Conservation (phyloP, 345 rosid species). For the Gossypium longicalyx region DNA sequence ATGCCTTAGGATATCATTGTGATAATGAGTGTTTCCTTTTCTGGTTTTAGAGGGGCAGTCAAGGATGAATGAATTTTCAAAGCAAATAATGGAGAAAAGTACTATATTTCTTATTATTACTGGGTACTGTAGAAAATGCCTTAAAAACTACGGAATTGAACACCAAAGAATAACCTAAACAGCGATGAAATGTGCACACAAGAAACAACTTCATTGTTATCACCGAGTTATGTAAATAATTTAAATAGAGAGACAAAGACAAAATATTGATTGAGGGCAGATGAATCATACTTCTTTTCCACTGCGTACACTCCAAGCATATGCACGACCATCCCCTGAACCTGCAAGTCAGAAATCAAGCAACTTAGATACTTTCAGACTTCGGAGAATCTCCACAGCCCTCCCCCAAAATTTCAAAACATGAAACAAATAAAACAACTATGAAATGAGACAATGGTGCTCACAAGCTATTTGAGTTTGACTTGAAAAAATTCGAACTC, state of each 20-base stretch:
- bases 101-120: background rate
- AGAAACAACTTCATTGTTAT: background rate
- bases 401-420: background rate
- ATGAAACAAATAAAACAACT: background rate
- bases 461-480: too few species aligned
- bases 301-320: constrained; percentile 86
- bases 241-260: background rate
- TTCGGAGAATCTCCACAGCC: background rate
- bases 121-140: background rate
- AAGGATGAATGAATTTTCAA: background rate
- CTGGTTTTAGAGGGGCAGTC: background rate
- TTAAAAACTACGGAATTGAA: background rate
- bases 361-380: constrained; percentile 11
- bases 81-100: background rate
- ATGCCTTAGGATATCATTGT: background rate
- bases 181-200: background rate
- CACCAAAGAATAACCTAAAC: background rate
- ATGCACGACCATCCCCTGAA: constrained; percentile 84
- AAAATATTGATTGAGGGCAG: background rate
- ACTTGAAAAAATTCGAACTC: too few species aligned
- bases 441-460: too few species aligned
- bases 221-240: background rate
- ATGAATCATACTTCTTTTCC: constrained; percentile 70
- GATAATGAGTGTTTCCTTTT: background rate
- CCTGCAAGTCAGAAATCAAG: constrained; percentile 38